Conservation (phyloP, 768 basidiomycete genomes). For the Xanthoconium stramineum region DNA sequence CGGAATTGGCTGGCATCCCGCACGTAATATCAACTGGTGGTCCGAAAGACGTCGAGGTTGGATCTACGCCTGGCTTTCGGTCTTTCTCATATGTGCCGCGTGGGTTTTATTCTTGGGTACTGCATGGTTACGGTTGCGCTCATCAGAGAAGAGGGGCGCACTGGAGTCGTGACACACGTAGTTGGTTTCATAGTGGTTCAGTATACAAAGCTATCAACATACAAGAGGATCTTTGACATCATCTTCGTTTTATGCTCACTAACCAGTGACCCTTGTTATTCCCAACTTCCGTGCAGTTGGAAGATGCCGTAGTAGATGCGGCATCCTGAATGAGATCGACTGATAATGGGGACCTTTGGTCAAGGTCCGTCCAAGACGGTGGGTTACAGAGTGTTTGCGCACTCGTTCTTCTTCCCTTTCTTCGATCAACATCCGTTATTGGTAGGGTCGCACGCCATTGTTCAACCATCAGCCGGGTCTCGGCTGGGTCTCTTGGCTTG, state of each 20-base stretch:
- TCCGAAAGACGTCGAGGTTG: slow-evolving; percentile 48
- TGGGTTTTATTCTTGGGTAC: slow-evolving; percentile 67
- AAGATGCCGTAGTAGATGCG: slow-evolving; percentile 28
- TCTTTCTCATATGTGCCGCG: slow-evolving; percentile 42
- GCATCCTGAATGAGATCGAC: slow-evolving; percentile 24
- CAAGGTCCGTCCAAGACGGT: slow-evolving; percentile 3
- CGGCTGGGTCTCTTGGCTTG: slow-evolving; percentile 22
- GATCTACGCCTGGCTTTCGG: slow-evolving; percentile 44
- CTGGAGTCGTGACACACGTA: background rate
- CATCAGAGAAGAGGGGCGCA: slow-evolving; percentile 33
- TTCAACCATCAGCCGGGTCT: slow-evolving; percentile 31
- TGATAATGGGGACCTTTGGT: slow-evolving; percentile 19
- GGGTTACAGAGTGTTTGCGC: slow-evolving; percentile 4
- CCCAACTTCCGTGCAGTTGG: slow-evolving; percentile 31
- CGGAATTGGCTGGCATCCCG: slow-evolving; percentile 5
- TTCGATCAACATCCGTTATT: slow-evolving; percentile 3
- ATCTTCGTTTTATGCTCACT: slow-evolving; percentile 25
- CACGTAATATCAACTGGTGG: slow-evolving; percentile 18
- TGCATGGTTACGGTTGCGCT: slow-evolving; percentile 55
- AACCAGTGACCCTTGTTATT: slow-evolving; percentile 32
- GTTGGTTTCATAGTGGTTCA: background rate
- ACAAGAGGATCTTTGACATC: background rate
- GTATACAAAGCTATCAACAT: background rate
- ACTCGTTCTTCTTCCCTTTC: slow-evolving; percentile 11
- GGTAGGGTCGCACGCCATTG: slow-evolving; percentile 31